Percentiles rank a stretch among this genome's conserved stretches.
Conservation (phyloP, 2,329 filamentous ascomycete species). For the Neopestalotiopsis rosae region DNA sequence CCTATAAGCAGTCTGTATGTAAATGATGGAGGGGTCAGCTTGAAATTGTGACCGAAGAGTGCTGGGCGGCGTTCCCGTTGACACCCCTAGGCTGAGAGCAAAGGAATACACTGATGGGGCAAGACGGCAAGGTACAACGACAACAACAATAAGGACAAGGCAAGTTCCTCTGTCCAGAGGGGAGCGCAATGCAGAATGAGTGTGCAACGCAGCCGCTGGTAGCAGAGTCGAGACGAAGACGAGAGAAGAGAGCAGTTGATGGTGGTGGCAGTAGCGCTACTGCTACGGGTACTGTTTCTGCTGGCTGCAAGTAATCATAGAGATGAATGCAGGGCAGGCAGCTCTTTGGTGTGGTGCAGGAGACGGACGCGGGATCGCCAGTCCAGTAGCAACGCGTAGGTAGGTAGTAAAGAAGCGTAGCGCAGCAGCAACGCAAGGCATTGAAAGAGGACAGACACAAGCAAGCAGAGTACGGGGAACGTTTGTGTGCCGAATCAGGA, state of each 20-base stretch:
- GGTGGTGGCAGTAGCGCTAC: background rate
- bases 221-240: background rate
- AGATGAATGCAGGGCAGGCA: background rate
- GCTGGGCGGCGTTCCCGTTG: conserved; percentile 17
- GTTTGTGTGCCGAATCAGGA: conserved; percentile 16
- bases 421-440: conserved; percentile 1
- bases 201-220: background rate
- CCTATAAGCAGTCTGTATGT: conserved; percentile 2
- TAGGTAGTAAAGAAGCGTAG: background rate
- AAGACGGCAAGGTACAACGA: conserved; percentile 9
- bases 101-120: background rate
- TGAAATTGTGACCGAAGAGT: conserved; percentile 18
- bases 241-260: background rate
- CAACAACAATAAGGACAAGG: background rate
- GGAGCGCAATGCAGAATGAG: background rate
- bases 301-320: background rate
- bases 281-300: background rate
- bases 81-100: conserved; percentile 14
- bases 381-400: background rate
- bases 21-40: conserved; percentile 18
- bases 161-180: background rate
- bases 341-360: background rate
- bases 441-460: conserved; percentile 12
- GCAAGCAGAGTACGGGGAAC: conserved; percentile 2
- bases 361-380: background rate